Evolutionary conservation across 2,329 filamentous ascomycete species (phyloP), one percentile per base, ranked within the genome.

Genomic region (Colletotrichum incanum): DNA sequence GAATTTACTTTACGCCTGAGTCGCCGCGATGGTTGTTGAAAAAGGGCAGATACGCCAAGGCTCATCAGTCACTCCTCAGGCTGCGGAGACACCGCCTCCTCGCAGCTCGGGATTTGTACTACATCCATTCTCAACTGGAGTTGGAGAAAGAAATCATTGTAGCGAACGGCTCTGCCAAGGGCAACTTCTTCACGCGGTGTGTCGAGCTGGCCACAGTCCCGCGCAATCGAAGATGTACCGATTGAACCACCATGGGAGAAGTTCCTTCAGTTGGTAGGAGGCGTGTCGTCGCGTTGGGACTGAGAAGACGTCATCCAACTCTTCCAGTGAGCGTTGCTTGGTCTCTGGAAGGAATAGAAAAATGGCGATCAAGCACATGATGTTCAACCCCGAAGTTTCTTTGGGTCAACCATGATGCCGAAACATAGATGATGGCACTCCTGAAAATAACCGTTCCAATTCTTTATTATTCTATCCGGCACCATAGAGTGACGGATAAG

Each of bases 11-110:
- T 71, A 92, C 90, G 72, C 91, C 88, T 0, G 90, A 92, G 76
- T 91, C 89, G 1, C 90, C 91, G 2, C 86, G 90, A 69, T 93
- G 91, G 91, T 88, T 86, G 65, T 87, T 93, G 79, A 91, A 91
- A 77, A 91, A 91, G 76, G 84, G 84, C 11, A 84, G 82, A 65
- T 87, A 90, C 75, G 71, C 72, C 2, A 81, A 89, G 60, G 91
- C 91, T 1, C 91, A 87, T 77, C 75, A 80, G 12, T 90, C 89
- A 3, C 84, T 93, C 0, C 80, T 86, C 16, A 83, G 83, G 8
- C 85, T 93, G 3, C 86, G 91, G 18, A 90, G 91, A 72, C 86
- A 85, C 0, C 82, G 85, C 1, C 76, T 93, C 1, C 89, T 91
- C 76, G 91, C 90, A 9, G 90, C 89, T 0, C 85, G 90, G 0